Evolutionary conservation across 108 stramenopile genomes (phyloP), one percentile per base, ranked within the genome.

Genomic region (Pseudonitzschia delicatissima): DNA sequence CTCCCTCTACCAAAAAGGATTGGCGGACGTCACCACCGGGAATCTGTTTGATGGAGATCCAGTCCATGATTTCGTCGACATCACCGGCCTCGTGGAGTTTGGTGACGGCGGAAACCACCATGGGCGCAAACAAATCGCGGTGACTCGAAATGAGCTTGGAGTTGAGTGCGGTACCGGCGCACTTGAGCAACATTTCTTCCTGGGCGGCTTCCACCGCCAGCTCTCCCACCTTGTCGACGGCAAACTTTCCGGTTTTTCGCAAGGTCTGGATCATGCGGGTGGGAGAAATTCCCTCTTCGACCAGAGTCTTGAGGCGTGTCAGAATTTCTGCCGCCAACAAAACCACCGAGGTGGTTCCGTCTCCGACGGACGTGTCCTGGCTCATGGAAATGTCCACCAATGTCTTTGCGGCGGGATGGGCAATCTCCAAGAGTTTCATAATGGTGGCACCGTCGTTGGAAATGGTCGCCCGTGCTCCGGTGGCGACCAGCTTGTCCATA

Each of bases 281-380:
- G 18, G 99, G 98, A 73, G 97, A 96, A 13, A 99, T 83, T n/a
- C 98, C 98, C 72, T 98, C 99, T 85, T 99, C 99, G 28, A 99
- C 77, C 44, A 98, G 96, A 18, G 88, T 75, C 81, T 99, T 99
- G 75, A 96, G 76, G 58, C 93, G 80, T 66, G 96, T 92, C 47
- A 99, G 80, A 44, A 99, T 85, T 78, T 96, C 96, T 13, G 91
- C 96, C 1, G 98, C 97, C 5, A 98, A 62, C 13, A 99, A 80
- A 23, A 98, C 96, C 8, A 98, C 98, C 15, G 91, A 91, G 5
- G 99, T 99, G 11, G 99, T 99, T 34, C 99, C 99, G 69, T 99
- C 99, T 17, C 99, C 99, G 21, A 98, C 97, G 76, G 96, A 92
- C 17, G 89, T 84, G 68, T 99, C 99, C 84, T 98, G 97, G 65